Evolutionary conservation across 495 filamentous ascomycete genomes (phyloP).

Genomic region (Aspergillus leporis): DNA sequence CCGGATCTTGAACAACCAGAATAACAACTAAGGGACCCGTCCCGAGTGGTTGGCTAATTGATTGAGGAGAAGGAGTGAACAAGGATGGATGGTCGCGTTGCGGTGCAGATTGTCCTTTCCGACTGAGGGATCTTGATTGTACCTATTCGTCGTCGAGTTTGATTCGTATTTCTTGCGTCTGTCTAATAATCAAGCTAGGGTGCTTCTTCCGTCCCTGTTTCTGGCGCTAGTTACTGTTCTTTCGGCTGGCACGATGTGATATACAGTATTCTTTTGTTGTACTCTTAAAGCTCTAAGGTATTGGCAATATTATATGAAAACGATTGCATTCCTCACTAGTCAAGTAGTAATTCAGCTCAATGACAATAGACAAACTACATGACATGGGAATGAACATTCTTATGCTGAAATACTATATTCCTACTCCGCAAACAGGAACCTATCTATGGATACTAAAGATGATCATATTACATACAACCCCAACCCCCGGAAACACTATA

Average conservation of each 20-base stretch:
- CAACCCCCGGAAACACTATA: too few relatives aligned
- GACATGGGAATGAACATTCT: too few relatives aligned
- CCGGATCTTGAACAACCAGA: constrained; percentile 84
- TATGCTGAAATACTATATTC: not conserved
- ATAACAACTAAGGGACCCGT: constrained; percentile 66
- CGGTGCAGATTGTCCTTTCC: not conserved
- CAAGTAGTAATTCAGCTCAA: too few relatives aligned
- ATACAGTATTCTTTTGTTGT: not conserved
- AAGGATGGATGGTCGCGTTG: not conserved
- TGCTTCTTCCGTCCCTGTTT: not conserved
- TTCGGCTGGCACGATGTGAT: not conserved
- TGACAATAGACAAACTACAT: too few relatives aligned
- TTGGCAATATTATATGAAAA: not conserved
- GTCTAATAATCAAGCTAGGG: not conserved
- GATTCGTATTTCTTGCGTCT: not conserved
- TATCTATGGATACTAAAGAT: too few relatives aligned
- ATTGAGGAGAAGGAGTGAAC: not conserved
- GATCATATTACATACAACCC: too few relatives aligned
- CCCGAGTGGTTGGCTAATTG: not conserved
- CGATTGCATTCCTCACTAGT: not conserved
- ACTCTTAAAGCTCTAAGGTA: not conserved
- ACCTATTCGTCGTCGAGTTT: not conserved
- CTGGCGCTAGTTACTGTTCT: not conserved
- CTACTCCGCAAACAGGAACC: too few relatives aligned
- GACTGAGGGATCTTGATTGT: not conserved